Conservation (phyloP, 1,284 basidiomycete species). For the Moniliophthora roreri region DNA sequence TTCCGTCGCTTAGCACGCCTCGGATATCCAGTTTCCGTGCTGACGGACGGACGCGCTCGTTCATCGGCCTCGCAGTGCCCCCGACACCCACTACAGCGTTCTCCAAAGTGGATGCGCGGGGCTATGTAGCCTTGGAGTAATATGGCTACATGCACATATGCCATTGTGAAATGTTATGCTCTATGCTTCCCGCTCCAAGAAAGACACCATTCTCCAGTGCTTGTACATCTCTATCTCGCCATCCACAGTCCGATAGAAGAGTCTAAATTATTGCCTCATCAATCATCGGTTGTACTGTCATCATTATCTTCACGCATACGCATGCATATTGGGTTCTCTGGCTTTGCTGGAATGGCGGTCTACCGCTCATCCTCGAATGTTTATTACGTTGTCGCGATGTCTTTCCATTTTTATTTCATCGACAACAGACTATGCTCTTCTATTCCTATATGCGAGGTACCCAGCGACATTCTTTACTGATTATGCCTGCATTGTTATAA, state of each 20-base stretch:
- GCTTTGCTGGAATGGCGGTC: background rate
- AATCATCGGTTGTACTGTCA: slow-evolving; percentile 1
- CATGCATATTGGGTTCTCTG: background rate
- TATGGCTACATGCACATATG: slow-evolving; percentile 3
- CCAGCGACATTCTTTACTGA: slow-evolving; percentile 13
- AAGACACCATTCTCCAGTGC: background rate
- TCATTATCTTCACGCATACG: background rate
- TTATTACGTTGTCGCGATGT: background rate
- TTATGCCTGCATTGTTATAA: slow-evolving; percentile 4
- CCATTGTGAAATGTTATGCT: slow-evolving; percentile 6
- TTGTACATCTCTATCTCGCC: background rate
- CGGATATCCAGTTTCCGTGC: slow-evolving; percentile 68
- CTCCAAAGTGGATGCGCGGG: slow-evolving; percentile 77
- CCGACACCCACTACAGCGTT: slow-evolving; percentile 79
- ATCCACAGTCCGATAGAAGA: background rate
- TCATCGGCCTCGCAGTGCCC: slow-evolving; percentile 67
- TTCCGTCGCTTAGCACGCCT: slow-evolving; percentile 64
- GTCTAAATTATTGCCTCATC: slow-evolving; percentile 4
- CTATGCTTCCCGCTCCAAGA: background rate
- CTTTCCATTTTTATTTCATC: background rate
- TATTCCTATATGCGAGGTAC: slow-evolving; percentile 1
- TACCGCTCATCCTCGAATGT: background rate
- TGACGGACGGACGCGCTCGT: slow-evolving; percentile 67
- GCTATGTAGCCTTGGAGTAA: slow-evolving; percentile 62
- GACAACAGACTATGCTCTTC: background rate